phyloP scores from a whole-genome alignment of 164 flowering plant species.

The Macadamia integrifolia region DNA sequence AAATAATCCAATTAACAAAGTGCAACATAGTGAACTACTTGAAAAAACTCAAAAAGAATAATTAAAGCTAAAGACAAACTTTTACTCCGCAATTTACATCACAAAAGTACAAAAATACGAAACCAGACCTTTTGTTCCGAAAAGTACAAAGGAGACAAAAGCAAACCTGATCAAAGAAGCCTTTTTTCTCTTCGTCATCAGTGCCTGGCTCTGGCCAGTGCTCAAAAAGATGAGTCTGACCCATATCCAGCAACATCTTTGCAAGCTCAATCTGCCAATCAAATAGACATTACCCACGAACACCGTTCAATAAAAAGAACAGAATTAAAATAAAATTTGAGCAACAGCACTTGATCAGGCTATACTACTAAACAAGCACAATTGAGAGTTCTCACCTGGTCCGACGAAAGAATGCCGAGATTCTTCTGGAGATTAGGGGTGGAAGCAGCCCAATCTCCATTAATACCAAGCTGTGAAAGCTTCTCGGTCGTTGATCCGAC shows the following conservation, averaged over 20 bases:
- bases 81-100: too few species aligned
- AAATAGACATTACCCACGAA: neutral
- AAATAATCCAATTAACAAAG: neutral
- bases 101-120: too few species aligned
- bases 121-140: too few species aligned
- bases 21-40: neutral
- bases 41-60: too few species aligned
- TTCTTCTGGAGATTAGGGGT: conserved; percentile 56
- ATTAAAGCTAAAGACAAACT: too few species aligned
- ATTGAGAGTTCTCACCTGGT: conserved; percentile 39
- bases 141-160: neutral
- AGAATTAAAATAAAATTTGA: neutral
- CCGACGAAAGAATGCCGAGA: conserved; percentile 48
- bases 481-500: conserved; percentile 25
- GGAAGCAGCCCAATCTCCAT: conserved; percentile 36
- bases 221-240: conserved; percentile 73
- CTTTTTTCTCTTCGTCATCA: conserved; percentile 59
- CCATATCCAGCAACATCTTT: conserved; percentile 61
- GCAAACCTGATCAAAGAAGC: conserved; percentile 73
- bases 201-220: conserved; percentile 77
- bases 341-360: neutral
- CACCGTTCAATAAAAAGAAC: neutral
- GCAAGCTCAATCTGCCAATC: conserved; percentile 56
- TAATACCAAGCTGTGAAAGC: conserved; percentile 34
- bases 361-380: neutral